Evolutionary conservation across 345 rosid species (phyloP), one percentile per base, ranked within the genome.

Genomic region (Psidium friedrichsthalianum): DNA sequence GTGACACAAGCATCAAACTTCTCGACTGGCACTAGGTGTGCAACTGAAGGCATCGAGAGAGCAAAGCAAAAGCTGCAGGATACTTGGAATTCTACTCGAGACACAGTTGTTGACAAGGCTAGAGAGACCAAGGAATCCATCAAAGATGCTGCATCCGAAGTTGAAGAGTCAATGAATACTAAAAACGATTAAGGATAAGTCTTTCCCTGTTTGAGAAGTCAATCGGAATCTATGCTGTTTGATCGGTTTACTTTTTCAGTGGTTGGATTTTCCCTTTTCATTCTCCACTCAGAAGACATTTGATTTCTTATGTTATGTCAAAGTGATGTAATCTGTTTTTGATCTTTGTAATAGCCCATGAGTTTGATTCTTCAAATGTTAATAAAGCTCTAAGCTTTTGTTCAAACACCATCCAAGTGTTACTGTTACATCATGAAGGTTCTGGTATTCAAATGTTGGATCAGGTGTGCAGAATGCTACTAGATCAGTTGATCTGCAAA

Each of bases 31-130:
- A 44, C 47, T 69, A 51, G 88, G 2, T 69, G 47, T 52, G 84
- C 81, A 25, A 29, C 87, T 9, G 82, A 85, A 51, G 89, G 81
- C 10, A 15, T 87, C 1, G 89, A 82, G 51, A 88, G 83, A 52
- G 92, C 90, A 13, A 92, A 90, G 82, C 89, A 90, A 87, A 88
- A 87, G 5, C 90, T 78, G 49, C 85, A 88, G 86, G 91, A 86
- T 54, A 91, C 90, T 18, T 89, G 91, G 93, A 89, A 87, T 8
- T 51, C 91, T 5, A 89, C 90, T 52, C 89, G 88, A 52, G 92
- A 88, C 51, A 88, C 90, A 6, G 84, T 82, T 32, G 84, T 82
- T 22, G 84, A 56, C 27, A 52, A 54, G 42, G 25, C 91, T 16
- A 82, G 85, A 61, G 87, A 88, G 86, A 84, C 88, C 42, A 90